These are phyloP conservation scores for Boletellus emodensis DNA, from an alignment of 768 basidiomycete genomes.

Conservation along the genomic window DNA sequence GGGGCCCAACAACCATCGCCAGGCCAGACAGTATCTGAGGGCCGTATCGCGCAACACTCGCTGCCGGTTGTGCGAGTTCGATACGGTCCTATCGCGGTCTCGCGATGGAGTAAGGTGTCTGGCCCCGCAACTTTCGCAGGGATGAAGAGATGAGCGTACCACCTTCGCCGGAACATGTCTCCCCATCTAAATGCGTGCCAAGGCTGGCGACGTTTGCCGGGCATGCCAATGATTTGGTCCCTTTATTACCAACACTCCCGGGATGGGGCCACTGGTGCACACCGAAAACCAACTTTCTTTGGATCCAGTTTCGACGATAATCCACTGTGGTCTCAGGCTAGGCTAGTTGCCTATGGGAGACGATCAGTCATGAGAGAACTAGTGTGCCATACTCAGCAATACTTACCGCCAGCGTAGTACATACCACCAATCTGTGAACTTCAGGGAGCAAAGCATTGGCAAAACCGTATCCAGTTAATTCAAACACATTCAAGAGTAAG, in stretches of 20 bases:
- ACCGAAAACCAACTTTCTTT: conserved; percentile 3
- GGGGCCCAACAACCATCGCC: conserved; percentile 19
- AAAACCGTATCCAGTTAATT: conserved; percentile 29
- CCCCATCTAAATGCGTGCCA: conserved; percentile 5
- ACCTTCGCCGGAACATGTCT: background rate
- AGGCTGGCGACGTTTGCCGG: conserved; percentile 1
- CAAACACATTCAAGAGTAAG: conserved; percentile 34
- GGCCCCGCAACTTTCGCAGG: conserved; percentile 61
- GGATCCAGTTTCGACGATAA: conserved; percentile 4
- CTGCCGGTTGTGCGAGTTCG: conserved; percentile 25
- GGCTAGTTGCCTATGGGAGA: background rate
- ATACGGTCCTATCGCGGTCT: conserved; percentile 62
- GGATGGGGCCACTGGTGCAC: conserved; percentile 5
- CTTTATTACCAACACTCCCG: background rate
- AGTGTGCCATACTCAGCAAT: conserved; percentile 14
- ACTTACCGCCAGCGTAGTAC: conserved; percentile 4
- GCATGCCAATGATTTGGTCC: conserved; percentile 3
- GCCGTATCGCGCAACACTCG: conserved; percentile 19
- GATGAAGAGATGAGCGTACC: conserved; percentile 53
- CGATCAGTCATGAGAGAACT: conserved; percentile 3
- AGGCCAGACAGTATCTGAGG: conserved; percentile 17
- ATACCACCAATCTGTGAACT: conserved; percentile 18
- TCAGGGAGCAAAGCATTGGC: conserved; percentile 20
- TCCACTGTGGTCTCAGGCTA: conserved; percentile 1
- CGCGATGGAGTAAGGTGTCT: conserved; percentile 70